A percentile compares a stretch with the other conserved stretches of the same genome.
Conservation (phyloP, 1,139 yeast genomes). For the Taphrina pruni region DNA sequence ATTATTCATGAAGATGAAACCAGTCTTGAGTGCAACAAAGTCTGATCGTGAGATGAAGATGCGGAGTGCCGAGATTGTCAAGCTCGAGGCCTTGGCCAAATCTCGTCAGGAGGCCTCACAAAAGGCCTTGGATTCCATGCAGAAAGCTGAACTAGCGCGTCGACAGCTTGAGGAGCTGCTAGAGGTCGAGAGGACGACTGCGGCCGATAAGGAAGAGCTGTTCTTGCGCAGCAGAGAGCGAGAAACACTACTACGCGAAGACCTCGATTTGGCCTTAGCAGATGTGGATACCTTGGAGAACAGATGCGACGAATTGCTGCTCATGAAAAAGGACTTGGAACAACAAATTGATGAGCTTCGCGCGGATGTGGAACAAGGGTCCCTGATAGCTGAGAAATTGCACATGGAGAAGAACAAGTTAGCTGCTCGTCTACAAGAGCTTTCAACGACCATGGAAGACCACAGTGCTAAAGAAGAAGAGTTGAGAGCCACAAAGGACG, state of each 20-base stretch:
- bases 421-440: conserved; percentile 46
- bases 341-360: conserved; percentile 50
- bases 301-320: conserved; percentile 53
- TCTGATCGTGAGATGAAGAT: conserved; percentile 65
- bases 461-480: not conserved
- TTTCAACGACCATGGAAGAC: conserved; percentile 48
- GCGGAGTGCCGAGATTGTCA: conserved; percentile 56
- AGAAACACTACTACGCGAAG: conserved; percentile 55
- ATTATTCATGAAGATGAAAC: conserved; percentile 72
- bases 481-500: conserved; percentile 4
- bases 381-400: conserved; percentile 50
- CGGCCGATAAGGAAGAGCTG: conserved; percentile 57
- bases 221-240: conserved; percentile 54
- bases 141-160: conserved; percentile 53
- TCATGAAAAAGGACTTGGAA: conserved; percentile 53
- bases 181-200: conserved; percentile 54
- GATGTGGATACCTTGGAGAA: conserved; percentile 53
- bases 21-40: conserved; percentile 71
- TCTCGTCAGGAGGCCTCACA: conserved; percentile 50
- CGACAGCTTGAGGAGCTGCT: conserved; percentile 52
- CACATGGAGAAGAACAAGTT: conserved; percentile 52
- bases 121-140: conserved; percentile 48
- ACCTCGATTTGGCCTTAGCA: conserved; percentile 51
- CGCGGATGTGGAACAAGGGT: conserved; percentile 52
- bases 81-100: conserved; percentile 49